A percentile compares a stretch with the other conserved stretches of the same genome.
These are phyloP conservation scores for Leonotis leonurus DNA, from an alignment of 257 asterid species.

Conservation along the genomic window DNA sequence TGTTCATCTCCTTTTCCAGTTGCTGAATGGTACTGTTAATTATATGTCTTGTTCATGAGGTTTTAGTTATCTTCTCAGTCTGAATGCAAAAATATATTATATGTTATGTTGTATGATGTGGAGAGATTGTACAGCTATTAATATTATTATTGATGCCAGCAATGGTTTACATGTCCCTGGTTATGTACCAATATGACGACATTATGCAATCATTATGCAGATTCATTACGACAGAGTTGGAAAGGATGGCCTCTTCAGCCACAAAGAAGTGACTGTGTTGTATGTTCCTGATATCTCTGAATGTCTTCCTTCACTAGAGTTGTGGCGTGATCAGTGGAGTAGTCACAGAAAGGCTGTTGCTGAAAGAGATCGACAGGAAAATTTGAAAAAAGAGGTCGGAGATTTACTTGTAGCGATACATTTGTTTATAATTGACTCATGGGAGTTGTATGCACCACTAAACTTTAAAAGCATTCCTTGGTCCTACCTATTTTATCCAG, in stretches of 20 bases:
- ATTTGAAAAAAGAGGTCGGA: constrained; percentile 58
- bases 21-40: not conserved
- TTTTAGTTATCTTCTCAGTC: not conserved
- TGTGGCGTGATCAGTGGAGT: constrained; percentile 84
- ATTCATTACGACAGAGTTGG: constrained; percentile 89
- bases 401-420: not conserved
- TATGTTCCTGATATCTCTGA: constrained; percentile 85
- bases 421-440: not conserved
- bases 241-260: constrained; percentile 81
- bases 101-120: not conserved
- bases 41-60: not conserved
- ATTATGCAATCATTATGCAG: too few species aligned
- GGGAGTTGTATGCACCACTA: not conserved
- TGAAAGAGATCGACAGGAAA: constrained; percentile 51
- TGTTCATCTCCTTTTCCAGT: constrained; percentile 4
- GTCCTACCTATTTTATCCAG: too few species aligned
- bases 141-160: too few species aligned
- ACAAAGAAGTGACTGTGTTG: constrained; percentile 81
- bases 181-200: constrained; percentile 8
- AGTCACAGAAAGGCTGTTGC: constrained; percentile 55
- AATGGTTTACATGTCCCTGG: not conserved
- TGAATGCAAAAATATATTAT: not conserved
- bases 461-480: not conserved
- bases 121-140: not conserved
- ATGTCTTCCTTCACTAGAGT: constrained; percentile 82